Base-by-base conservation (phyloP, 2,329 filamentous ascomycete genomes). In the Magnaporthiopsis incrustans region DNA sequence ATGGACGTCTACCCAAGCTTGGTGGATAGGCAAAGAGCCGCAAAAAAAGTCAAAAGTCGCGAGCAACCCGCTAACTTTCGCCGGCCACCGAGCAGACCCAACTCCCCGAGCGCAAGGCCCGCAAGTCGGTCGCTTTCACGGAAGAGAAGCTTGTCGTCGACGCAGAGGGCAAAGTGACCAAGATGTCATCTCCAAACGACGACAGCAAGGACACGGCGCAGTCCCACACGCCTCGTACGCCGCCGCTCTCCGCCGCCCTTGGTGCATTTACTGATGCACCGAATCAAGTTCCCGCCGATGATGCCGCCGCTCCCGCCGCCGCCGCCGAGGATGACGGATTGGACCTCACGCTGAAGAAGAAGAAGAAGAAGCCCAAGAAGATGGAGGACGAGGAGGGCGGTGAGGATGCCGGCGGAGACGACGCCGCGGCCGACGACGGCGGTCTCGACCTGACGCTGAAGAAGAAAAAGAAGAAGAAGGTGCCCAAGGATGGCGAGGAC, bases 41-140 rank as follows among this genome's bases (percentile, higher is more conserved):
- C 18, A 53, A 10, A 53, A 53, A 53, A 53, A 53, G 18, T n/a
- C 22, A 53, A 53, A 53, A 53, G n/a, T 53, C 7, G 44, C 44
- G n/a, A 53, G 44, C 44, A 22, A 53, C 22, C 18, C 18, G 44
- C 44, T 53, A 53, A 53, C 44, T 4, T 53, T n/a, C 8, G 44
- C 44, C 11, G 18, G 44, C 44, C 44, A 53, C 44, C 22, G 18
- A 57, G 35, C 57, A 59, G 26, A 60, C 26, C 15, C 64, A 66
- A 64, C 62, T 58, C 11, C 27, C 65, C n/a, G 65, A 68, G 61
- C 68, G 68, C 64, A 69, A 68, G 60, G 44, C 66, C 25, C 67
- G 67, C 15, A 97, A 98, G 81, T 96, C 92, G 60, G 94, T 98
- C 73, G 89, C 92, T 69, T 98, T 98, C 77, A 93, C 89, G 75